Percentiles rank a stretch among this genome's conserved stretches.
These are phyloP conservation scores for Rhododendron vialii DNA, from an alignment of 148 eudicot genomes.

Conservation along the genomic window DNA sequence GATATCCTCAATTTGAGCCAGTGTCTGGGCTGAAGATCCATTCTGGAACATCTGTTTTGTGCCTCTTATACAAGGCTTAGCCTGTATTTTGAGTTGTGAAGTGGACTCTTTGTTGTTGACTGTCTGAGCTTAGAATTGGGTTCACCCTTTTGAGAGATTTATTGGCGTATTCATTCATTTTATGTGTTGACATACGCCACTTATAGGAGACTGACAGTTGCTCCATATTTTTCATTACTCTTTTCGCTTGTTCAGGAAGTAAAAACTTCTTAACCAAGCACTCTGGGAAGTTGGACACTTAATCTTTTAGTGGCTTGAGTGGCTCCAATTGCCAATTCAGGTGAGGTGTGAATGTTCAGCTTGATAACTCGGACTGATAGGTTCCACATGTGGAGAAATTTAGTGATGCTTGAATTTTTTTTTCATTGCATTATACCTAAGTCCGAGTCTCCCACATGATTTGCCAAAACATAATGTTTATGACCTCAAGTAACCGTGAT, in stretches of 20 bases:
- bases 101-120: neutral
- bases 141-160: neutral
- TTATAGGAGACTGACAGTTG: conserved; percentile 26
- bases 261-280: conserved; percentile 30
- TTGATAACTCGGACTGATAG: conserved; percentile 5
- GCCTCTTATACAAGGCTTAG: neutral
- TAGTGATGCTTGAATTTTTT: neutral
- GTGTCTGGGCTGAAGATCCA: neutral
- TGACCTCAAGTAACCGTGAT: neutral
- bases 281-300: conserved; percentile 42
- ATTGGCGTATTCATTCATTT: neutral
- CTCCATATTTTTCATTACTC: conserved; percentile 25
- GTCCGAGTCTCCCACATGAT: neutral
- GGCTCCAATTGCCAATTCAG: conserved; percentile 51
- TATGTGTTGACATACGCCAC: conserved; percentile 12
- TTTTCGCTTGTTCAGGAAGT: conserved; percentile 44
- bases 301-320: conserved; percentile 47
- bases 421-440: neutral
- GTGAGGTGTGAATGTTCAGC: conserved; percentile 32
- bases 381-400: neutral
- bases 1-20: neutral
- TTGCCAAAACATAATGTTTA: neutral
- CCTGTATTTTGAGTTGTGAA: neutral
- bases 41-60: neutral
- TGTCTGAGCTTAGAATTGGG: neutral